Percentiles rank a stretch among this genome's conserved stretches.
Evolutionary conservation across 495 filamentous ascomycete species (phyloP).

Genomic region (Mytilinidion resinicola): DNA sequence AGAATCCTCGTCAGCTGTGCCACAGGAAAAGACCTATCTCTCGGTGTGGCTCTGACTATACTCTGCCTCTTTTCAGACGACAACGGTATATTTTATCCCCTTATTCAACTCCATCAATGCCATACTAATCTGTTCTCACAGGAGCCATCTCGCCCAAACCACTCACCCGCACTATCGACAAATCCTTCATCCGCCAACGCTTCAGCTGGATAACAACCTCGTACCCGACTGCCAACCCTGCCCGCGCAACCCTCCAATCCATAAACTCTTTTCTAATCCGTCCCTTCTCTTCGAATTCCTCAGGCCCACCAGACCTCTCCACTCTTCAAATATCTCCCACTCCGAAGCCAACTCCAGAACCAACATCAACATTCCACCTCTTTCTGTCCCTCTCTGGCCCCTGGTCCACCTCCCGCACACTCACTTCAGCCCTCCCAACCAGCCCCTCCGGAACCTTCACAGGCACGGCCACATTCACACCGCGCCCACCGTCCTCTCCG

Average conservation of each 20-base stretch:
- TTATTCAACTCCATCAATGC: constrained; percentile 17
- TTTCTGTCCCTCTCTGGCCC: neutral
- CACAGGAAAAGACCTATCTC: constrained; percentile 60
- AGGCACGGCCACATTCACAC: constrained; percentile 20
- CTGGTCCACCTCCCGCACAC: constrained; percentile 16
- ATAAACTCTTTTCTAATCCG: constrained; percentile 80
- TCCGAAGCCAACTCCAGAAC: neutral
- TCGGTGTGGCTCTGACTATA: constrained; percentile 54
- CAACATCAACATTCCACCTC: neutral
- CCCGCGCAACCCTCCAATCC: constrained; percentile 71
- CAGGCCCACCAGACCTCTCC: neutral
- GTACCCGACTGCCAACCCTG: constrained; percentile 69
- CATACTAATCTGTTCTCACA: constrained; percentile 23
- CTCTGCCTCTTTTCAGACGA: constrained; percentile 58
- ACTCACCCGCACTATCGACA: constrained; percentile 47
- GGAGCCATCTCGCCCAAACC: constrained; percentile 5
- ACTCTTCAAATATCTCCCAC: neutral
- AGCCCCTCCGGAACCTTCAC: constrained; percentile 24
- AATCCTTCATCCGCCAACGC: constrained; percentile 66
- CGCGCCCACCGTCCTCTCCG: neutral
- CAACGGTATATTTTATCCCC: constrained; percentile 39
- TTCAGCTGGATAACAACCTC: constrained; percentile 72
- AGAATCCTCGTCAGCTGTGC: constrained; percentile 54
- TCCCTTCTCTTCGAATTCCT: constrained; percentile 1
- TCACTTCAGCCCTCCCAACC: constrained; percentile 18